Evolutionary conservation across 306 rosid genomes (phyloP).

Genomic region (Prinsepia uniflora): DNA sequence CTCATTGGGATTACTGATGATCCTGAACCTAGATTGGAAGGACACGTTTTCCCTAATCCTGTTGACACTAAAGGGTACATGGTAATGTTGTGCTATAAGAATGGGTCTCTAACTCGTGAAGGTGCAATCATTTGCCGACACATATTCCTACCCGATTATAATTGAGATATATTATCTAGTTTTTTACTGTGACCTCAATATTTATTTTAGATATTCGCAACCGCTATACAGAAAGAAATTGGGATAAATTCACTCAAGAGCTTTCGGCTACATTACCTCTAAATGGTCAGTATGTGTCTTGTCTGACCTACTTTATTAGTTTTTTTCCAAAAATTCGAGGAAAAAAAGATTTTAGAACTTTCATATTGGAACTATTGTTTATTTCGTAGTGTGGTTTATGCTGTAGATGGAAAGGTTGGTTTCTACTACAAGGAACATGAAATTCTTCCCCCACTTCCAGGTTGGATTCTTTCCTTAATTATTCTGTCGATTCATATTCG

Average conservation of each 20-base stretch:
- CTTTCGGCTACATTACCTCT: slow-evolving; percentile 71
- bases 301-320: slow-evolving; percentile 1
- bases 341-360: not conserved
- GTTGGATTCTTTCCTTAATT: slow-evolving; percentile 30
- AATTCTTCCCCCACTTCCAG: slow-evolving; percentile 97
- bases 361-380: slow-evolving; percentile 5
- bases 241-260: slow-evolving; percentile 68
- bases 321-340: not conserved
- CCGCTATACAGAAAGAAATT: slow-evolving; percentile 59
- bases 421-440: slow-evolving; percentile 97
- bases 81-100: slow-evolving; percentile 96
- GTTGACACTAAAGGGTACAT: slow-evolving; percentile 82
- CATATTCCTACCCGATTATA: slow-evolving; percentile 4
- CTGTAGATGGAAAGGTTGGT: slow-evolving; percentile 77
- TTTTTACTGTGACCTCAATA: slow-evolving; percentile 16
- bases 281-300: slow-evolving; percentile 47
- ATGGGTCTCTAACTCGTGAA: slow-evolving; percentile 95
- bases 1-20: slow-evolving; percentile 81
- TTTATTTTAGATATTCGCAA: slow-evolving; percentile 66
- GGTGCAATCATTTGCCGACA: slow-evolving; percentile 40
- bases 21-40: slow-evolving; percentile 86
- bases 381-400: slow-evolving; percentile 26
- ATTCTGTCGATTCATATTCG: not conserved
- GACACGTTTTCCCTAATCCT: slow-evolving; percentile 91
- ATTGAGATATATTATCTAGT: slow-evolving; percentile 5